Evolutionary conservation across 768 basidiomycete genomes (phyloP), one percentile per base, ranked within the genome.

Genomic region (Mycena epipterygia): DNA sequence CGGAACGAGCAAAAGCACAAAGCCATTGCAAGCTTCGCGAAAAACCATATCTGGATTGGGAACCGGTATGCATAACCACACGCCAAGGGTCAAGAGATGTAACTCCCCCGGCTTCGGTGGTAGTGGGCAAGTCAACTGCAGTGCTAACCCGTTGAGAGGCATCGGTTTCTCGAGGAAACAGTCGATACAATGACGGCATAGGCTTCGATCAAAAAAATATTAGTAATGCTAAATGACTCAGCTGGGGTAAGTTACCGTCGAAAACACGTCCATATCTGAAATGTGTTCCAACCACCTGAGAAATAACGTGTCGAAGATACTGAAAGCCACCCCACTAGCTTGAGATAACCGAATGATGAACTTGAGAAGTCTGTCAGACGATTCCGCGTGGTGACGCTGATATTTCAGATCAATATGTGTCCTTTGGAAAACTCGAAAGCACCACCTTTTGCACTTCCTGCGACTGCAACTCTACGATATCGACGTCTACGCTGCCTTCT

Each of bases 1-100:
- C 93, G 9, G 92, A 92, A 55, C 84, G 82, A 27, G 91, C 85
- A 73, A 93, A 83, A 48, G 90, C 79, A 48, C 84, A 84, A 23
- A 95, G 84, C 89, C 91, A 93, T 49, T 82, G 81, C 39, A 93
- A 77, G 42, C 87, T 84, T 35, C 81, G 84, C 25, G 80, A 75
- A 46, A 90, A 82, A 21, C 87, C 86, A 9, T 83, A 79, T 46
- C 76, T 70, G 35, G 83, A 84, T 65, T 83, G 78, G 2, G 79
- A 80, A 0, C 89, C 88, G 21, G 83, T 77, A 27, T 81, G 80
- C 29, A 83, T 77, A 25, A 92, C 79, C 16, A 86, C 81, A 37
- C 84, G 83, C 85, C 92, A 89, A 17, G 91, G 90, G 78, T 92
- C 88, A 46, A 85, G 73, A 25, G 79, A 64, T 3, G 74, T 66